Conservation (phyloP, 2,329 filamentous ascomycete species). For the Penicillium sp. region DNA sequence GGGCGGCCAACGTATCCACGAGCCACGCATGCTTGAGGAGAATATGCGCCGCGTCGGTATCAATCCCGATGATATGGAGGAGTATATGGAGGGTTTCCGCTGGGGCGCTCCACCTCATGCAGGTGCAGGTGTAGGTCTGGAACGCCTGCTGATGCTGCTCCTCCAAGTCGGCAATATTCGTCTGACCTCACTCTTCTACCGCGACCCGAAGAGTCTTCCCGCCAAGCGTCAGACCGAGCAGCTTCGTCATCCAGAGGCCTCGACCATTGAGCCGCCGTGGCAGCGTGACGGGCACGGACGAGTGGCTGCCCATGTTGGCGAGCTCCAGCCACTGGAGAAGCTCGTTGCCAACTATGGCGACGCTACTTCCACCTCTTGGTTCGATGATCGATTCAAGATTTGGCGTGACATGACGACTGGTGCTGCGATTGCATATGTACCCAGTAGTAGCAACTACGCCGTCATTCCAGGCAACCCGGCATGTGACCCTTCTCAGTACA, state of each 20-base stretch:
- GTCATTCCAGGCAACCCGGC: slow-evolving; percentile 84
- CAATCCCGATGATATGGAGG: slow-evolving; percentile 74
- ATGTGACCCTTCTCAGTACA: slow-evolving; percentile 72
- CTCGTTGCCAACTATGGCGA: slow-evolving; percentile 94
- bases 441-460: slow-evolving; percentile 63
- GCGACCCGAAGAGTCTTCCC: slow-evolving; percentile 82
- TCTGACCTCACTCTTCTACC: slow-evolving; percentile 77
- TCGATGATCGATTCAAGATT: slow-evolving; percentile 79
- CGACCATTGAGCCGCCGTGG: slow-evolving; percentile 68
- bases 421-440: slow-evolving; percentile 77
- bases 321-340: slow-evolving; percentile 70
- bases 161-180: slow-evolving; percentile 84
- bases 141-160: slow-evolving; percentile 80
- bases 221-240: slow-evolving; percentile 55
- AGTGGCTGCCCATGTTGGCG: slow-evolving; percentile 43
- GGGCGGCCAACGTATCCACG: slow-evolving; percentile 88
- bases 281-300: slow-evolving; percentile 36
- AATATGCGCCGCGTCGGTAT: slow-evolving; percentile 73
- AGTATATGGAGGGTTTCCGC: slow-evolving; percentile 83
- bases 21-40: slow-evolving; percentile 64
- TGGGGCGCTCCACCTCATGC: slow-evolving; percentile 85
- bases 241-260: slow-evolving; percentile 81
- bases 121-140: slow-evolving; percentile 81
- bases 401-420: slow-evolving; percentile 77
- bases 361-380: slow-evolving; percentile 88